Evolutionary conservation across 1,139 yeast genomes (phyloP).

Genomic region (Debaryomyces robertsiae): DNA sequence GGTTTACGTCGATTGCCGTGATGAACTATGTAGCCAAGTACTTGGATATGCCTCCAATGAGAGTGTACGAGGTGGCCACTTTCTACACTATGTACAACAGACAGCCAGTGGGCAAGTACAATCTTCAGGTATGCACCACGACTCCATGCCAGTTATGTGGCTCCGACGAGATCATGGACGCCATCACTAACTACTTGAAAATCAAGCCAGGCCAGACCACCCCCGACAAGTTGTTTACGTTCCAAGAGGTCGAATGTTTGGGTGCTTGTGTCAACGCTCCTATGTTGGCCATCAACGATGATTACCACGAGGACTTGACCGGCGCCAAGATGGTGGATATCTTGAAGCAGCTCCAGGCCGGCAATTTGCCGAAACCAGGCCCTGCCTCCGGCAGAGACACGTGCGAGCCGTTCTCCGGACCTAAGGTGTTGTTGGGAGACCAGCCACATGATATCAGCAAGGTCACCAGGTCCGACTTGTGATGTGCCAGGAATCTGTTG

Average conservation of each 20-base stretch:
- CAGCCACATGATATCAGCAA: slow-evolving; percentile 72
- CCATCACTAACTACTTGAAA: slow-evolving; percentile 61
- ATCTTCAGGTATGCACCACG: slow-evolving; percentile 85
- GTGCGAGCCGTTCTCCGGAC: slow-evolving; percentile 79
- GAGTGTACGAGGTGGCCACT: slow-evolving; percentile 92
- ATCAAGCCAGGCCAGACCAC: slow-evolving; percentile 83
- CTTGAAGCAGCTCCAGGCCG: slow-evolving; percentile 65
- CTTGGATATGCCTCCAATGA: slow-evolving; percentile 91
- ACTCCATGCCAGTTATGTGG: slow-evolving; percentile 91
- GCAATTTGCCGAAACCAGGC: slow-evolving; percentile 63
- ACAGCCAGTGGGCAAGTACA: slow-evolving; percentile 84
- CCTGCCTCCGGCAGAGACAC: slow-evolving; percentile 69
- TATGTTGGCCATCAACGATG: slow-evolving; percentile 84
- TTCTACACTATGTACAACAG: slow-evolving; percentile 93
- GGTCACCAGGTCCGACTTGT: slow-evolving; percentile 39
- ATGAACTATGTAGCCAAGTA: slow-evolving; percentile 91
- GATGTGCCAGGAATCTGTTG: slow-evolving; percentile 8
- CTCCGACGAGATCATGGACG: slow-evolving; percentile 74
- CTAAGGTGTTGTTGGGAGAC: slow-evolving; percentile 59
- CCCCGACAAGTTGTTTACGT: slow-evolving; percentile 71
- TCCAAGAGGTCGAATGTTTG: slow-evolving; percentile 88
- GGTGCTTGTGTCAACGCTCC: slow-evolving; percentile 95
- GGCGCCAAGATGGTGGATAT: slow-evolving; percentile 63
- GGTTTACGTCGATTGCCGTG: slow-evolving; percentile 85
- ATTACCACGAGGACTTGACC: slow-evolving; percentile 81